Percentiles rank a stretch among this genome's conserved stretches.
phyloP scores from a whole-genome alignment of 2,329 filamentous ascomycete genomes.

The Hysterium pulicare region DNA sequence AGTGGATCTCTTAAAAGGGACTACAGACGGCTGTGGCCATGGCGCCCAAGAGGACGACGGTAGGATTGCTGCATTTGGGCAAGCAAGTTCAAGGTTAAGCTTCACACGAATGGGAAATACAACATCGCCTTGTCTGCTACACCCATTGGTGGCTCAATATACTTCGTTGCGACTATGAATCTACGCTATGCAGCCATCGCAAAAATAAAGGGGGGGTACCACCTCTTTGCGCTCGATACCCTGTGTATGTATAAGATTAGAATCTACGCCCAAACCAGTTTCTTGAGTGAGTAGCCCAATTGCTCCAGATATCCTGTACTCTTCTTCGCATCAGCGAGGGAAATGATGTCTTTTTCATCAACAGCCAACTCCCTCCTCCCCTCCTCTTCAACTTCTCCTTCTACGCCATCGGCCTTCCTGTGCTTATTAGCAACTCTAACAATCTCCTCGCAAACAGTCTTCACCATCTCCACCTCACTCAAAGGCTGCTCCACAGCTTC shows the following conservation, averaged over 20 bases:
- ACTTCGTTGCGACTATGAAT: no score
- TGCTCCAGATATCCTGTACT: constrained; percentile 85
- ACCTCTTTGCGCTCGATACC: no score
- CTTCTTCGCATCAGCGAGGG: constrained; percentile 77
- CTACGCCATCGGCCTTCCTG: constrained; percentile 39
- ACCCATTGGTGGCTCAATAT: no score
- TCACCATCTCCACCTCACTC: constrained; percentile 55
- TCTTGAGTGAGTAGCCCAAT: constrained; percentile 86
- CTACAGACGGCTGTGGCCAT: no score
- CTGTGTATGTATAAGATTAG: no score
- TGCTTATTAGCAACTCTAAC: constrained; percentile 60
- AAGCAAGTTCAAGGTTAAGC: no score
- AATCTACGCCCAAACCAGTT: constrained; percentile 74
- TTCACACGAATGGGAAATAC: no score
- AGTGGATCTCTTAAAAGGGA: no score
- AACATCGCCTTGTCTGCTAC: no score
- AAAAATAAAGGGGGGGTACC: neutral
- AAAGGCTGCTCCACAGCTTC: constrained; percentile 28
- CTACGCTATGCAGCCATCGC: neutral
- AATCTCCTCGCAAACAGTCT: constrained; percentile 71
- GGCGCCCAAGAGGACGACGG: no score
- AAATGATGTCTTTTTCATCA: constrained; percentile 71
- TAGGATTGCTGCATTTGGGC: no score
- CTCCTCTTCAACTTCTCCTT: constrained; percentile 30
- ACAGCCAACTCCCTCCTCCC: constrained; percentile 40